These are phyloP conservation scores for Byssochlamys sp. DNA, from an alignment of 2,329 filamentous ascomycete genomes.

Conservation along the genomic window DNA sequence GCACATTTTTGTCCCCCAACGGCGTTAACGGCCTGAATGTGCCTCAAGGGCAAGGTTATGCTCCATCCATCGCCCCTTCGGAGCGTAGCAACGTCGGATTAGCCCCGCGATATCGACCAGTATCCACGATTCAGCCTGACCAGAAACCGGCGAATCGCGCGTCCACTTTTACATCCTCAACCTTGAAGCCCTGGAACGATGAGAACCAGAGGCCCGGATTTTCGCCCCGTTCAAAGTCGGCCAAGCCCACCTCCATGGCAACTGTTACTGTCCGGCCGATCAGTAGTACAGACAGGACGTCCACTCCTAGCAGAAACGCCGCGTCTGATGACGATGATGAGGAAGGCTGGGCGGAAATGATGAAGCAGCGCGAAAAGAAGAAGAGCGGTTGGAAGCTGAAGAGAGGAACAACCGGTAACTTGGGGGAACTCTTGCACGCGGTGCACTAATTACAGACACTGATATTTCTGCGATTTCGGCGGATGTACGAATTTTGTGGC, in stretches of 20 bases:
- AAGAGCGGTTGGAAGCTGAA: conserved; percentile 39
- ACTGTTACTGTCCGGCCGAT: conserved; percentile 22
- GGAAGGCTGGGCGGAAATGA: conserved; percentile 43
- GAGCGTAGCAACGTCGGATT: conserved; percentile 90
- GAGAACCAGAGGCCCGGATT: conserved; percentile 21
- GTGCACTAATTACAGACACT: conserved; percentile 18
- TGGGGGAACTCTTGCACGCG: conserved; percentile 30
- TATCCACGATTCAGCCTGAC: conserved; percentile 53
- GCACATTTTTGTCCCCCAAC: conserved; percentile 22
- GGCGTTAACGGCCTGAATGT: conserved; percentile 16
- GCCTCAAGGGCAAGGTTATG: conserved; percentile 46
- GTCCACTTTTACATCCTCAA: conserved; percentile 24
- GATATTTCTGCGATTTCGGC: not conserved
- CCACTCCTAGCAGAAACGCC: conserved; percentile 10
- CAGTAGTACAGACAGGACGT: conserved; percentile 13
- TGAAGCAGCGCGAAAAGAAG: conserved; percentile 41
- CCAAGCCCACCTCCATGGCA: conserved; percentile 19
- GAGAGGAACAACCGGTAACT: conserved; percentile 22
- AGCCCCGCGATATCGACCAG: conserved; percentile 80
- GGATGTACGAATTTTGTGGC: not conserved
- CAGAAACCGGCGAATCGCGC: conserved; percentile 15
- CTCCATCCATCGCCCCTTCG: conserved; percentile 85
- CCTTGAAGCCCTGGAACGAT: conserved; percentile 28
- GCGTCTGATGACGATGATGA: conserved; percentile 39
- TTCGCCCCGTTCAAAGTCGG: conserved; percentile 14